Base-by-base conservation (phyloP, 768 basidiomycete genomes). In the Coprinellus aureogranulatus region DNA sequence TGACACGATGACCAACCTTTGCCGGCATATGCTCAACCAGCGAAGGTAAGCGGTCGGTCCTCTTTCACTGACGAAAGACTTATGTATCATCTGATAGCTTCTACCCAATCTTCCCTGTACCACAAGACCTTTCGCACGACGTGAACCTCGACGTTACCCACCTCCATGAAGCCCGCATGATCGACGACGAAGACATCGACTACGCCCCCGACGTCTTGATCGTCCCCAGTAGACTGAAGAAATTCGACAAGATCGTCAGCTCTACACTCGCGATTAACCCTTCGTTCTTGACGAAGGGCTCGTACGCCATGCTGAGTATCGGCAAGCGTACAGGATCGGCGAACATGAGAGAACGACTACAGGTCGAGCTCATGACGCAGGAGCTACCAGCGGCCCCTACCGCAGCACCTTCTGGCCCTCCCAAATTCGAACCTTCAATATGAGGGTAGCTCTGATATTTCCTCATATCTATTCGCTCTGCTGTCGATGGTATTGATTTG, bases 21-120 rank as follows among this genome's bases (percentile, higher is more conserved):
- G 89, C 60, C 79, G 93, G 22, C 89, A 93, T 66, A 63, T 99
- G 10, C 73, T 98, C 31, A 84, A 92, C 54, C 97, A 99, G 64
- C 80, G 92, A 69, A 93, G 88, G 94, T 93, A 58, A 39, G 73
- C 54, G 3, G 2, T 34, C 6, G 14, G 6, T 14, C 22, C 31
- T 10, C 11, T 18, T 51, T n/a, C n/a, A n/a, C n/a, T n/a, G n/a
- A n/a, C n/a, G n/a, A n/a, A n/a, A 48, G 51, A 20, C 14, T 39
- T 58, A 59, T 52, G 56, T 47, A 27, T n/a, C 1, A 37, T 20
- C 12, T 18, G 22, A 20, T 67, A 98, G 94, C 65, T 97, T 97
- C 75, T 99, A 98, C 68, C 97, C 97, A 0, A 72, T 97, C 40
- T 98, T 98, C 71, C 97, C 97, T 9, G 82, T 86, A 1, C 93